phyloP scores from a whole-genome alignment of 2,329 filamentous ascomycete genomes.

The Fusarium scirpi region DNA sequence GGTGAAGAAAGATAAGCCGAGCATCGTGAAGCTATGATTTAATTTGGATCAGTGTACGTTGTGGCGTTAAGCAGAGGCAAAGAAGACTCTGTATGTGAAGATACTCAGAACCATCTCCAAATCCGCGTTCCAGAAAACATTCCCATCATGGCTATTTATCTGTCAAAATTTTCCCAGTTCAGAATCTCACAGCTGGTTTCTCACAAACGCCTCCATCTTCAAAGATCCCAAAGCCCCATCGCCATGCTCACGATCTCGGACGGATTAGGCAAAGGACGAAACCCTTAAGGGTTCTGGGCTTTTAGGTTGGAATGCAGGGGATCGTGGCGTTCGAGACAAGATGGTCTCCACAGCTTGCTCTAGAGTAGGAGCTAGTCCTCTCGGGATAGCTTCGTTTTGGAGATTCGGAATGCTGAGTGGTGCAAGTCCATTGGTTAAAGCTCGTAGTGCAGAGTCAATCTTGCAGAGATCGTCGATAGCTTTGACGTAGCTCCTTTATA shows the following conservation, averaged over 20 bases:
- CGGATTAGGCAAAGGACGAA: conserved; percentile 23
- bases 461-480: background rate
- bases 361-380: background rate
- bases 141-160: conserved; percentile 16
- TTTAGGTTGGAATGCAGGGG: conserved; percentile 29
- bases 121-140: background rate
- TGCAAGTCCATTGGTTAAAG: background rate
- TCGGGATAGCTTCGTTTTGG: background rate
- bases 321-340: conserved; percentile 13
- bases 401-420: conserved; percentile 19
- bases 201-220: conserved; percentile 9
- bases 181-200: background rate
- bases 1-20: conserved; percentile 39
- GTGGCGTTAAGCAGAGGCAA: background rate
- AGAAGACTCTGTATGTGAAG: background rate
- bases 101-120: background rate
- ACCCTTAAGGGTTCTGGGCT: conserved; percentile 24
- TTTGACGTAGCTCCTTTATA: conserved; percentile 8
- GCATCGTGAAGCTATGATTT: conserved; percentile 24
- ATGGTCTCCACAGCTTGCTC: conserved; percentile 1
- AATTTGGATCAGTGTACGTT: background rate
- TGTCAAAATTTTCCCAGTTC: background rate
- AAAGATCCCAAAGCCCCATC: conserved; percentile 18
- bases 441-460: conserved; percentile 6
- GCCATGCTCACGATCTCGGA: conserved; percentile 12